These are phyloP conservation scores for Phytopythium litorale DNA, from an alignment of 352 stramenopile species.

Conservation along the genomic window DNA sequence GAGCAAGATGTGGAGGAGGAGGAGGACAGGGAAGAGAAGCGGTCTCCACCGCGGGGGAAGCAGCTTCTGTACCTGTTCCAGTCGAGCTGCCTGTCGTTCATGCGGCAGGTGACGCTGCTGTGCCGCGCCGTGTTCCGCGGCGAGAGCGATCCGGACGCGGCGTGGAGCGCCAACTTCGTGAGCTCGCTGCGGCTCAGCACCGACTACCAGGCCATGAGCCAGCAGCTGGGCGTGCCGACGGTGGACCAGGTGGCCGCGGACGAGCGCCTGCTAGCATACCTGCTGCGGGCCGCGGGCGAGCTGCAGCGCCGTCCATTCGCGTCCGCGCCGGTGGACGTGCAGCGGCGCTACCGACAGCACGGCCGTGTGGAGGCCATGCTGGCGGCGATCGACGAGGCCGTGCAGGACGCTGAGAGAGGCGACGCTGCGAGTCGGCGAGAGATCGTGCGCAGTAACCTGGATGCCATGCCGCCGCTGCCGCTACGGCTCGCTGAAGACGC, in stretches of 20 bases:
- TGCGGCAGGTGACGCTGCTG: slow-evolving; percentile 75
- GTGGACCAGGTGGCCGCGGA: slow-evolving; percentile 55
- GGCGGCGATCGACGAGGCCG: slow-evolving; percentile 28
- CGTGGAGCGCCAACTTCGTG: slow-evolving; percentile 78
- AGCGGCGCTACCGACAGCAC: slow-evolving; percentile 51
- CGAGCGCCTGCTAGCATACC: slow-evolving; percentile 42
- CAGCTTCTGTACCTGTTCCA: slow-evolving; percentile 71
- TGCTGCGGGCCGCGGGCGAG: slow-evolving; percentile 48
- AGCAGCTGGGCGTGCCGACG: slow-evolving; percentile 65
- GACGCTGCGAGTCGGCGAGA: slow-evolving; percentile 14
- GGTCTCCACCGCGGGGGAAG: slow-evolving; percentile 30
- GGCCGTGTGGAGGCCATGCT: slow-evolving; percentile 43
- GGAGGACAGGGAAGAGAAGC: background rate
- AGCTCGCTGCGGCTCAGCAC: slow-evolving; percentile 68
- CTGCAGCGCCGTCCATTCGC: slow-evolving; percentile 42
- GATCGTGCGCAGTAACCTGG: slow-evolving; percentile 43
- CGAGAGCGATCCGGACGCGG: slow-evolving; percentile 68
- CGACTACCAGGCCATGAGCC: slow-evolving; percentile 70
- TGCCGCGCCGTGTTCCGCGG: slow-evolving; percentile 75
- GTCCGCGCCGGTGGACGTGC: slow-evolving; percentile 38
- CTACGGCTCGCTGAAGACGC: slow-evolving; percentile 40
- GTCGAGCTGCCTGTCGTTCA: slow-evolving; percentile 66
- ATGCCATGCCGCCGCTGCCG: slow-evolving; percentile 47
- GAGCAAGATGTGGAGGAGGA: slow-evolving; percentile 1
- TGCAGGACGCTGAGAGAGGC: slow-evolving; percentile 9